A percentile compares a stretch with the other conserved stretches of the same genome.
phyloP scores from a whole-genome alignment of 2,329 filamentous ascomycete species.

The Nemania serpens region DNA sequence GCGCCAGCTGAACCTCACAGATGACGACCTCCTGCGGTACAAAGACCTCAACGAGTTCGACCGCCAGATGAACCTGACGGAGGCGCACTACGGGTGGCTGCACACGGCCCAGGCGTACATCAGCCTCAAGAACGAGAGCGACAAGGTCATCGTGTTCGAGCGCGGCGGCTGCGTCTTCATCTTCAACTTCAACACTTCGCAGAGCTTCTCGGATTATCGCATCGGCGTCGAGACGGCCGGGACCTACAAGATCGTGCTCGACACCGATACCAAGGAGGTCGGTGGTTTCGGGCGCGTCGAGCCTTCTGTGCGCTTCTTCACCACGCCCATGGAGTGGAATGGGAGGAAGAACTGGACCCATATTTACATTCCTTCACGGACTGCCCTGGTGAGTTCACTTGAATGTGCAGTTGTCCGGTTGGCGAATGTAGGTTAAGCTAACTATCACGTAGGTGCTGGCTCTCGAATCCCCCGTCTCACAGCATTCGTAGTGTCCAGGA shows the following conservation, averaged over 20 bases:
- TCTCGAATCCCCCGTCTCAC: slow-evolving; percentile 49
- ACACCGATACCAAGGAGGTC: slow-evolving; percentile 76
- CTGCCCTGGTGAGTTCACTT: slow-evolving; percentile 70
- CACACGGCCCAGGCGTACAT: slow-evolving; percentile 85
- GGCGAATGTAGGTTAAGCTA: background rate
- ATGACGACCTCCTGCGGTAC: slow-evolving; percentile 85
- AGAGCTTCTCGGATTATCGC: slow-evolving; percentile 90
- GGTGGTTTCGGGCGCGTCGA: slow-evolving; percentile 82
- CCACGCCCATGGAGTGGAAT: slow-evolving; percentile 90
- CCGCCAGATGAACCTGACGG: slow-evolving; percentile 83
- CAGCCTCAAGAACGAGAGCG: slow-evolving; percentile 87
- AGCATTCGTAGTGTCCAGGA: slow-evolving; percentile 12
- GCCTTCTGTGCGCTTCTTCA: slow-evolving; percentile 86
- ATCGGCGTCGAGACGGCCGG: slow-evolving; percentile 84
- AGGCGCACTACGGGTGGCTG: slow-evolving; percentile 91
- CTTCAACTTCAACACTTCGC: slow-evolving; percentile 90
- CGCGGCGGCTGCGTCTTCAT: slow-evolving; percentile 87
- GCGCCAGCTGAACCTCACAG: slow-evolving; percentile 89
- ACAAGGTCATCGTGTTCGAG: slow-evolving; percentile 97
- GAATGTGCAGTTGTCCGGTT: background rate
- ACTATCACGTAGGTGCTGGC: slow-evolving; percentile 54
- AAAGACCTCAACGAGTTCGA: slow-evolving; percentile 93
- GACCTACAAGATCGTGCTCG: slow-evolving; percentile 85
- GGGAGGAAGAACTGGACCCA: slow-evolving; percentile 87
- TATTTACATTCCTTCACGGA: slow-evolving; percentile 84